Base-by-base conservation (phyloP, 2,329 filamentous ascomycete genomes). In the Colletotrichum acutatum region DNA sequence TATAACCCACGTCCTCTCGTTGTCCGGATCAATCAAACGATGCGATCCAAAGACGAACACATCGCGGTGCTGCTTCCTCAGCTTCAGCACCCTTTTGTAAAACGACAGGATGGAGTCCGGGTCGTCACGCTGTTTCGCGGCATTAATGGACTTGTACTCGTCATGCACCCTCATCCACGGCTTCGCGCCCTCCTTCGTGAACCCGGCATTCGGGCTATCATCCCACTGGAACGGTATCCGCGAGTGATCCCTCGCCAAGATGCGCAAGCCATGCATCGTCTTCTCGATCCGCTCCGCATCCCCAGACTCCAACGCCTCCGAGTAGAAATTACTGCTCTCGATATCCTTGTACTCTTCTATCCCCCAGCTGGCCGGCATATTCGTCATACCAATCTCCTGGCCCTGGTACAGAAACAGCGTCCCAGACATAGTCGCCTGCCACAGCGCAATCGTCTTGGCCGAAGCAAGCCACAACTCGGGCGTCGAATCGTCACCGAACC, bases 121-220 rank as follows among this genome's bases (percentile, higher is more conserved):
- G n/a, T 89, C 85, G 0, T 76, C 74, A 1, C 77, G 74, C 76
- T 91, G 89, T 2, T 78, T 79, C 0, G 83, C 84, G 2, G 87
- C 90, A 71, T 94, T 94, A 77, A 91, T 84, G 1, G 82, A 77
- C 2, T 76, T 76, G 76, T 89, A 91, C 34, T 87, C 84, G 24
- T 92, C 89, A 76, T 93, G 90, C 1, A 91, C 87, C 1, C 89
- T 85, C 90, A 94, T 94, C 92, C 92, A 94, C 0, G 92, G 90
- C 74, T 85, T 86, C 0, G 78, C 78, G 0, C 69, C 75, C 0
- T 70, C 75, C 16, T 77, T 76, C 0, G 90, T 88, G 79, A 94
- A 94, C 0, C 92, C 92, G 0, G 89, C 90, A 73, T 92, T 86
- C 0, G 86, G 81, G 0, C 84, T 82, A 1, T 81, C 84, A 64